These are phyloP conservation scores for Cyclostephanos invisitatus DNA, from an alignment of 108 stramenopile species.

Conservation along the genomic window DNA sequence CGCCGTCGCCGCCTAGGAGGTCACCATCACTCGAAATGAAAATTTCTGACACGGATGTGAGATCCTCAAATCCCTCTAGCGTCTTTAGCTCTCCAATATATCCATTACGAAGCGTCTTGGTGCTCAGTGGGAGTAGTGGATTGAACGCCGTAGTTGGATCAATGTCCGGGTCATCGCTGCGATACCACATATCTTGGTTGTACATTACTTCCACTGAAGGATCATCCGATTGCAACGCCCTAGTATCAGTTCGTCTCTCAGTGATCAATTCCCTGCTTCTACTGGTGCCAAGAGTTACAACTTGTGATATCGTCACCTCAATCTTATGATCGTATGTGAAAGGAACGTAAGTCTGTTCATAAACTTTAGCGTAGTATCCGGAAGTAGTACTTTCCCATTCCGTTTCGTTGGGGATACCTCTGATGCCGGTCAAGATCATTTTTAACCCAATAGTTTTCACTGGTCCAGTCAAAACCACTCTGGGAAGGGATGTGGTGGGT, in stretches of 20 bases:
- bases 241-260: neutral
- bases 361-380: neutral
- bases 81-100: constrained; percentile 26
- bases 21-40: constrained; percentile 7
- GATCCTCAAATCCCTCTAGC: constrained; percentile 29
- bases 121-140: constrained; percentile 16
- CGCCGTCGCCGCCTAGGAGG: neutral
- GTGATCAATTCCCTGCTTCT: neutral
- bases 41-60: constrained; percentile 28
- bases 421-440: constrained; percentile 8
- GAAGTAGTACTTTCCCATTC: constrained; percentile 11
- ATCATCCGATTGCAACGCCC: constrained; percentile 20
- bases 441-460: constrained; percentile 1
- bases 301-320: neutral
- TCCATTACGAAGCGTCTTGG: constrained; percentile 7
- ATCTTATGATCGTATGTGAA: neutral
- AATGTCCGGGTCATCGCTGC: constrained; percentile 21
- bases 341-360: neutral
- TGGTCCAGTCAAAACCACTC: neutral
- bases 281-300: neutral
- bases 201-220: constrained; percentile 38
- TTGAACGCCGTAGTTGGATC: constrained; percentile 15
- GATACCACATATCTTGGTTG: constrained; percentile 31
- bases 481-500: neutral
- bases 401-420: neutral